Base-by-base conservation (phyloP, 148 eudicot genomes). In the Amaranthus palmeri region DNA sequence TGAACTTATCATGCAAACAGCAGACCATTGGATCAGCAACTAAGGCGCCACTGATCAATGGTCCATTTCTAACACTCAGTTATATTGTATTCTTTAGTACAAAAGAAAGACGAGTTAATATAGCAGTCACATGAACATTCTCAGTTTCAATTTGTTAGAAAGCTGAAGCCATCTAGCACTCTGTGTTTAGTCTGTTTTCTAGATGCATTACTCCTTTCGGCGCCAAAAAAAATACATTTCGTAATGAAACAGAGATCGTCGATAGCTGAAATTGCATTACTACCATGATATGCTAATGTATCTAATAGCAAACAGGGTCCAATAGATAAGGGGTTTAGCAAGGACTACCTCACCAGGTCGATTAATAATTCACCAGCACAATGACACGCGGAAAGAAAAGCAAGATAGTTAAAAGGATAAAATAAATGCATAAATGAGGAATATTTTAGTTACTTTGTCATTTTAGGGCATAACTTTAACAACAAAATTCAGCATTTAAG, bases 401-500 rank as follows among this genome's bases (percentile, higher is more conserved):
- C 36, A 41, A 42, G 25, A 54, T 36, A 10, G 4, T 15, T 25
- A 2, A 15, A 42, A 18, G 4, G 11, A 46, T 25, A 8, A 14
- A 44, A 5, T 42, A 46, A 54, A n/a, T 58, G 56, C 36, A 47
- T 6, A 25, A 25, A 8, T 4, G n/a, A 8, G 41, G 25, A 56
- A 58, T 17, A 48, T 47, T 56, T 6, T 44, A 40, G 78, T 60
- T 76, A 67, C 65, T 53, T 43, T 12, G 78, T 76, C 78, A 61
- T 10, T 76, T 59, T 44, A 59, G 44, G 51, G 60, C 78, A 68
- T 68, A 12, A 75, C 78, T 68, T 76, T 42, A 61, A 60, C 68
- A 61, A 63, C 64, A 56, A 60, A 25, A 49, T 42, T 70, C 45
- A 47, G 47, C 14, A 36, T 69, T 54, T 70, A 17, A 41, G 61